phyloP scores from a whole-genome alignment of 495 filamentous ascomycete species.

The Talaromyces trachyspermus region DNA sequence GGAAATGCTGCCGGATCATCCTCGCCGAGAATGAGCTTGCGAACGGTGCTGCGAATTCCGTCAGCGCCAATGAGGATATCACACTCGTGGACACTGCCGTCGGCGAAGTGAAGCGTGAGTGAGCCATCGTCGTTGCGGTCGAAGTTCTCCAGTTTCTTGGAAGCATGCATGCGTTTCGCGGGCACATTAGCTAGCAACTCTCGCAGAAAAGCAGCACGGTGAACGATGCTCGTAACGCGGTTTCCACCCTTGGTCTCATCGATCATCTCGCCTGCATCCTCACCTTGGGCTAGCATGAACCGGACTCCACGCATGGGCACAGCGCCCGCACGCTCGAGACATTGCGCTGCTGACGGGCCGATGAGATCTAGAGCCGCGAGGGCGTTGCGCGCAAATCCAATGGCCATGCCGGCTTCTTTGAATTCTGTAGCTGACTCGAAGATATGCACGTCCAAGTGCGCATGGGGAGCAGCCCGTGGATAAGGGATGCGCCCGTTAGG shows the following conservation, averaged over 20 bases:
- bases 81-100: conserved; percentile 28
- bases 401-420: conserved; percentile 53
- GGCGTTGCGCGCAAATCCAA: conserved; percentile 53
- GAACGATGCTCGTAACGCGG: conserved; percentile 27
- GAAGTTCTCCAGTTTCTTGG: conserved; percentile 24
- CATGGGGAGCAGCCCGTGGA: conserved; percentile 23
- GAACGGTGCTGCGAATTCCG: conserved; percentile 47
- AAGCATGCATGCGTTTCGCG: conserved; percentile 34
- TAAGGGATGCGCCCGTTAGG: conserved; percentile 29
- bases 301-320: conserved; percentile 9
- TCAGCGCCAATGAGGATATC: conserved; percentile 50
- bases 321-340: neutral
- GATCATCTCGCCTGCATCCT: conserved; percentile 5
- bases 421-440: conserved; percentile 45
- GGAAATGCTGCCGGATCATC: conserved; percentile 23
- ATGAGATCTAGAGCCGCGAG: conserved; percentile 44
- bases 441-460: conserved; percentile 36
- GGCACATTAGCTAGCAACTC: conserved; percentile 40
- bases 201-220: conserved; percentile 44
- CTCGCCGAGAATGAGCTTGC: conserved; percentile 31
- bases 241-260: conserved; percentile 5
- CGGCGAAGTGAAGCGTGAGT: conserved; percentile 22
- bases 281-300: conserved; percentile 11
- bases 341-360: conserved; percentile 18
- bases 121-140: conserved; percentile 16